Evolutionary conservation across 176 grass and related monocot genomes (phyloP), one percentile per base, ranked within the genome.

Genomic region (Triticum monococcum): DNA sequence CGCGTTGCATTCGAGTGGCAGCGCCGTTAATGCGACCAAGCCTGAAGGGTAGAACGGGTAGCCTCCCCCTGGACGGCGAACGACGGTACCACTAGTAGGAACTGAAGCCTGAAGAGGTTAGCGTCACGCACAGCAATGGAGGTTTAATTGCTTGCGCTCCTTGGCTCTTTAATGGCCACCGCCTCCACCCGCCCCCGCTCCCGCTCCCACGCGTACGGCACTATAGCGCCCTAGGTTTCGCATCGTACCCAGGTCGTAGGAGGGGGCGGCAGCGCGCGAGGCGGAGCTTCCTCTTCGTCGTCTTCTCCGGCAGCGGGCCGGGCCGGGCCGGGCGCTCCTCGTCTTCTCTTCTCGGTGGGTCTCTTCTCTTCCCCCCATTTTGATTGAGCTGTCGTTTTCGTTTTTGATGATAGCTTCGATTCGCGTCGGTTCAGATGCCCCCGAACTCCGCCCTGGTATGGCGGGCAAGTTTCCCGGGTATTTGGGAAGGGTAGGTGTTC

Each of bases 91-190:
- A 41, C 60, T 74, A 75, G 89, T 35, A 46, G 85, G 9, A 72
- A 76, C 72, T 52, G 72, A 76, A 52, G 45, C 23, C 30, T 25
- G 78, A 81, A 83, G 59, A 40, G 82, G 81, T 71, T 52, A 54
- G 72, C 73, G 80, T 77, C 74, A 67, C 74, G 80, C 25, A 31
- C 22, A 75, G 81, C 91, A 20, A 84, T 87, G 74, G 84, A 63
- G 80, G 80, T 86, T 80, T 89, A 83, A 84, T 69, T 87, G 80
- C 69, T 23, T 28, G 4, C 28, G 85, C 67, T 64, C 30, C 82
- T 80, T 80, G 81, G 60, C 37, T 88, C 89, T 91, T 91, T 82
- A 91, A 91, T 88, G 90, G 82, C 86, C 86, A 66, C 76, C 78
- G 26, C 84, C 43, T 46, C 43, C 23, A 31, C 61, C 52, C 40